Conservation (phyloP, 305 asterid genomes). For the Fraxinus latifolia region DNA sequence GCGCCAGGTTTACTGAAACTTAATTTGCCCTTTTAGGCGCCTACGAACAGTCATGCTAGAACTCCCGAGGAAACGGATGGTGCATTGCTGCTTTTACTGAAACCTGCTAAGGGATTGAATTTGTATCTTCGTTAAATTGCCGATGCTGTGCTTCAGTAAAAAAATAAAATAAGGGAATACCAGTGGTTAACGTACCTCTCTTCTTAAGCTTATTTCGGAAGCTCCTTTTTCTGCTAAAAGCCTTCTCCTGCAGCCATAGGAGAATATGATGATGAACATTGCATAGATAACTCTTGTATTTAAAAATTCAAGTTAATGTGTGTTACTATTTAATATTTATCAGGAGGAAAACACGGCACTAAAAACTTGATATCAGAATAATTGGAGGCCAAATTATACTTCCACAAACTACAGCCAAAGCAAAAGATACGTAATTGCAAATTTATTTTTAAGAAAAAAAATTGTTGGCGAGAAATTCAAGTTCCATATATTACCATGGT, state of each 20-base stretch:
- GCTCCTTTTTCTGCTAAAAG: constrained; percentile 72
- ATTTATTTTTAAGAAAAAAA: neutral
- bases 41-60: constrained; percentile 15
- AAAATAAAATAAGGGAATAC: neutral
- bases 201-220: constrained; percentile 72
- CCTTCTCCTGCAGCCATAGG: constrained; percentile 54
- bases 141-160: neutral
- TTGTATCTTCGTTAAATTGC: neutral
- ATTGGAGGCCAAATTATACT: neutral
- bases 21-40: neutral
- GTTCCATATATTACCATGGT: constrained; percentile 63
- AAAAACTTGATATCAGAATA: neutral
- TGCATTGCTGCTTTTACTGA: constrained; percentile 23
- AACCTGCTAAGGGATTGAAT: constrained; percentile 12
- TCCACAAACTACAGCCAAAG: neutral
- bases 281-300: neutral
- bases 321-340: neutral
- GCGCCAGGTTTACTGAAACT: neutral
- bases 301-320: neutral
- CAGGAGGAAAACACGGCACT: neutral
- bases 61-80: constrained; percentile 17
- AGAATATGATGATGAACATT: neutral
- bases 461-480: neutral
- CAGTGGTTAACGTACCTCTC: constrained; percentile 34
- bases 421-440: neutral